Base-by-base conservation (phyloP, 2,329 filamentous ascomycete genomes). In the Colletotrichum spaethianum region DNA sequence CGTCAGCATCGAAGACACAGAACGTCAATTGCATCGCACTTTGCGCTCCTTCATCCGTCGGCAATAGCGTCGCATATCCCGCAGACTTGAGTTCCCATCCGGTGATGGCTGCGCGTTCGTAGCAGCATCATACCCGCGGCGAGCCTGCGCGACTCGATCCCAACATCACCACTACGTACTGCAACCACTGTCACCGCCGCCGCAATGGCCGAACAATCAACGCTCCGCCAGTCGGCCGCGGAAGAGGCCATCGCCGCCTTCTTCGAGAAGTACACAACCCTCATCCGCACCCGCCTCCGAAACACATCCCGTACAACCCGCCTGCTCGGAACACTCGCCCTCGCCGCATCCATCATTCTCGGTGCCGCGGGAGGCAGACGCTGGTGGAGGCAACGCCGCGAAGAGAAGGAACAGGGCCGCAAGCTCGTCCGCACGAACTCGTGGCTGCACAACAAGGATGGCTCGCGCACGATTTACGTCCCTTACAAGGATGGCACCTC, bases 381-480 rank as follows among this genome's bases (percentile, higher is more conserved):
- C 73, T 94, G 93, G 89, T 96, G 94, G 89, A 91, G 88, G 78
- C 90, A 88, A 69, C 88, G 91, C 72, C 90, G 90, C 60, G 91
- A 91, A 74, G 96, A 98, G 82, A 92, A 90, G 75, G 95, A 96
- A 77, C 93, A 95, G 76, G 95, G 95, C 6, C 88, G 90, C 74
- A 93, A 93, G 75, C 88, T 99, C 64, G 86, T 98, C 74, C 91
- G 96, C 70, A 93, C 94, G 72, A 99, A 99, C 83, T 98, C 96
- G 40, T 97, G 95, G 78, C 87, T 98, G 74, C 91, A 93, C 82
- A 94, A 96, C 77, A 98, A 98, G 84, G 96, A 98, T 86, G 96
- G 96, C 61, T 96, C 94, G 60, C 89, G 96, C 67, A 97, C 95
- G 18, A 96, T 99, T 70, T 98, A 96, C 79, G 96, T 99, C 36